A percentile compares a stretch with the other conserved stretches of the same genome.
These are phyloP conservation scores for Yamadazyma ubonensis DNA, from an alignment of 805 yeast species.

Conservation along the genomic window DNA sequence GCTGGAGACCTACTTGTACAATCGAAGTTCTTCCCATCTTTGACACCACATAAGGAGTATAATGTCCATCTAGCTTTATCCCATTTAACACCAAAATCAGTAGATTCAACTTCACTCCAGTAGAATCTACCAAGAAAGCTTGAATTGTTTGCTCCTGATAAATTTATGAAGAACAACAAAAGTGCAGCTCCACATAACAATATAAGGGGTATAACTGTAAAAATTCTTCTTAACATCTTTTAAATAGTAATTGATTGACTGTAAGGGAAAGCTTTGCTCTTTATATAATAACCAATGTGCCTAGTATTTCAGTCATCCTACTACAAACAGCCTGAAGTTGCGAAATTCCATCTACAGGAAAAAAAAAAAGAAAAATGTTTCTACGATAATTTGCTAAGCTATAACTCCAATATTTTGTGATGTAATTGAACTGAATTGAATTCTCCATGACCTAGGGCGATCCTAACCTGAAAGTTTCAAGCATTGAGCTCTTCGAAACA, in stretches of 20 bases:
- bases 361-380: too few relatives aligned
- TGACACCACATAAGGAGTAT: slow-evolving; percentile 25
- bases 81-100: slow-evolving; percentile 15
- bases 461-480: too few relatives aligned
- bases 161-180: slow-evolving; percentile 25
- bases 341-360: slow-evolving; percentile 1
- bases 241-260: background rate
- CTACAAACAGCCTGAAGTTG: slow-evolving; percentile 1
- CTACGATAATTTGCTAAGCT: background rate
- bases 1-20: slow-evolving; percentile 25
- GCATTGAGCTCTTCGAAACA: background rate
- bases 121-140: slow-evolving; percentile 24
- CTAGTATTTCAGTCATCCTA: slow-evolving; percentile 7
- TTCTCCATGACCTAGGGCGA: too few relatives aligned
- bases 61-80: slow-evolving; percentile 27
- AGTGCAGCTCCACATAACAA: slow-evolving; percentile 23
- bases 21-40: slow-evolving; percentile 17
- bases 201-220: slow-evolving; percentile 24
- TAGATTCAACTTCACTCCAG: slow-evolving; percentile 24
- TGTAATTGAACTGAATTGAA: too few relatives aligned
- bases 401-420: too few relatives aligned
- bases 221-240: slow-evolving; percentile 20
- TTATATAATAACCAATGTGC: background rate
- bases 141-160: slow-evolving; percentile 25
- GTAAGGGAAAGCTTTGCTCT: too few relatives aligned